Conservation (phyloP, 2,329 filamentous ascomycete genomes). For the Ampelomyces quisqualis region DNA sequence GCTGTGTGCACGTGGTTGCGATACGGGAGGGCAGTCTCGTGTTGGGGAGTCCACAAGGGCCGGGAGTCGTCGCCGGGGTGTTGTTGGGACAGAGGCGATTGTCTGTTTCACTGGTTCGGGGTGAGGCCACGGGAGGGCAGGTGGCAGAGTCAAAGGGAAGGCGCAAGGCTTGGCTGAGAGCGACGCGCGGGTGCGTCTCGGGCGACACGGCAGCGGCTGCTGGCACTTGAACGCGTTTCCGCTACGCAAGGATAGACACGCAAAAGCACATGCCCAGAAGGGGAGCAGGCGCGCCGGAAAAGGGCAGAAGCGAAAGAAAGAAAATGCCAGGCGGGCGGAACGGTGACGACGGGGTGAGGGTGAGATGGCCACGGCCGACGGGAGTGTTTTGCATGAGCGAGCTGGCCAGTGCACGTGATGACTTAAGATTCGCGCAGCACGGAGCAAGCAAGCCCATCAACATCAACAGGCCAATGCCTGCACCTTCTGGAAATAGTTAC, state of each 20-base stretch:
- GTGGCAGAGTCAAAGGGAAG: constrained; percentile 14
- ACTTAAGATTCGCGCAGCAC: constrained; percentile 3
- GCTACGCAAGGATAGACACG: constrained; percentile 26
- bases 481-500: constrained; percentile 17
- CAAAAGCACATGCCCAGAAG: constrained; percentile 34
- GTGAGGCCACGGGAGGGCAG: constrained; percentile 15
- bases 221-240: constrained; percentile 30
- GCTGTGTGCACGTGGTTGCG: background rate
- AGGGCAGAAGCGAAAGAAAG: constrained; percentile 27
- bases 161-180: constrained; percentile 20
- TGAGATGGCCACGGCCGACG: constrained; percentile 23
- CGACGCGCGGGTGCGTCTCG: constrained; percentile 24
- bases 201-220: constrained; percentile 24
- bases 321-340: constrained; percentile 27
- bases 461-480: constrained; percentile 18
- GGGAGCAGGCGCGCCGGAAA: constrained; percentile 33
- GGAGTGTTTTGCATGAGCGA: constrained; percentile 31
- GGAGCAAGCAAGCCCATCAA: too few species aligned
- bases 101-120: constrained; percentile 21
- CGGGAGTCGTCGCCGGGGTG: constrained; percentile 1
- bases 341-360: constrained; percentile 18
- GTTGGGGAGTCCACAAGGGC: constrained; percentile 3
- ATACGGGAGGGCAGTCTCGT: constrained; percentile 3
- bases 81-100: constrained; percentile 15
- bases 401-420: constrained; percentile 1